A percentile compares a stretch with the other conserved stretches of the same genome.
phyloP scores from a whole-genome alignment of 352 stramenopile genomes.

The Pythium aphanidermatum region DNA sequence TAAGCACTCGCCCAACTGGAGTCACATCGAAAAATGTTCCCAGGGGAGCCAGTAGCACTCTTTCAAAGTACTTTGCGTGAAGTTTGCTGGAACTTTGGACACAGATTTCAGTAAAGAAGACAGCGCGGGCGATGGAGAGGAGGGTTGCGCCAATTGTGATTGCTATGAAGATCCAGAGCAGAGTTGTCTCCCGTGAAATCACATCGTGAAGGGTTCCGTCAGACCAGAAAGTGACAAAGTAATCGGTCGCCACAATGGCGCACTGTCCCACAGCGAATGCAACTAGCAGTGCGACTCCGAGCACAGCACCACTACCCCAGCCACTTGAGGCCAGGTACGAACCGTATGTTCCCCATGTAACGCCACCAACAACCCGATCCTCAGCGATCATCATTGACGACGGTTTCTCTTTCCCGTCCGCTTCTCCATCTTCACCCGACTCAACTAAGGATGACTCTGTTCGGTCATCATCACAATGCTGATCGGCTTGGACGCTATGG shows the following conservation, averaged over 20 bases:
- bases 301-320: not conserved
- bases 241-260: slow-evolving; percentile 13
- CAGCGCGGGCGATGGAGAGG: slow-evolving; percentile 8
- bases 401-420: not conserved
- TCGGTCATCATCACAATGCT: too few species aligned
- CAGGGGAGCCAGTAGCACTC: slow-evolving; percentile 27
- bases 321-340: slow-evolving; percentile 11
- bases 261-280: slow-evolving; percentile 16
- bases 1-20: slow-evolving; percentile 21
- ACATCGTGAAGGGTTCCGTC: slow-evolving; percentile 11
- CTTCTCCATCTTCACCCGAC: not conserved
- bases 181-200: slow-evolving; percentile 1
- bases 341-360: slow-evolving; percentile 17
- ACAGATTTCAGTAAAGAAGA: slow-evolving; percentile 34
- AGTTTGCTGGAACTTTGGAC: slow-evolving; percentile 38
- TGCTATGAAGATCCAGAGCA: slow-evolving; percentile 15
- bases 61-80: slow-evolving; percentile 35
- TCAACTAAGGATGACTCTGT: too few species aligned
- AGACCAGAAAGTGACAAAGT: slow-evolving; percentile 25
- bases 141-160: slow-evolving; percentile 21
- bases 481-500: slow-evolving; percentile 8
- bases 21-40: slow-evolving; percentile 35
- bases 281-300: slow-evolving; percentile 1
- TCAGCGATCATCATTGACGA: slow-evolving; percentile 19
- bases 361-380: slow-evolving; percentile 13